phyloP scores from a whole-genome alignment of 345 rosid species.

The thale cress (Arabidopsis thaliana) region DNA sequence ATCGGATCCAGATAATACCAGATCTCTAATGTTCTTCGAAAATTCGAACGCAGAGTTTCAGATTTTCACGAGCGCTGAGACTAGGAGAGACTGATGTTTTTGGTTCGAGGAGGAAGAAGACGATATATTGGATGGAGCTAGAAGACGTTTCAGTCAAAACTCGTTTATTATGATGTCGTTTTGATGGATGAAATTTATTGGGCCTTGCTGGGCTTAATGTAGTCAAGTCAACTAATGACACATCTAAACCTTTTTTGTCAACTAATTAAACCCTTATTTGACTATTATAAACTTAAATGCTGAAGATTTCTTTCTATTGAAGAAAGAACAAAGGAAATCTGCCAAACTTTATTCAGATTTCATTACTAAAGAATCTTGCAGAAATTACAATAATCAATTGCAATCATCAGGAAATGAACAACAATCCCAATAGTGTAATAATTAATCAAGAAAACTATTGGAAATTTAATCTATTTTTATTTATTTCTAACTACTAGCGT shows the following conservation, averaged over 20 bases:
- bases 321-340: neutral
- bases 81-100: conserved; percentile 28
- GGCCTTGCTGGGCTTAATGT: conserved; percentile 25
- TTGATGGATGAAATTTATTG: neutral
- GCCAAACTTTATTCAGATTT: conserved; percentile 10
- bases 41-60: conserved; percentile 8
- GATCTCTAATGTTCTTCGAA: conserved; percentile 30
- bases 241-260: conserved; percentile 7
- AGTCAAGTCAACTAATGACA: conserved; percentile 1
- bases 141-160: conserved; percentile 41
- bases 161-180: conserved; percentile 20
- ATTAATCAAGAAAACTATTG: conserved; percentile 29
- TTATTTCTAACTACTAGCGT: neutral
- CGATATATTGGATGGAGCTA: conserved; percentile 29
- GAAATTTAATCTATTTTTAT: conserved; percentile 1
- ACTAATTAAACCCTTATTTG: conserved; percentile 17
- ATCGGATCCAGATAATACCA: conserved; percentile 27
- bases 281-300: neutral
- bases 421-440: conserved; percentile 10
- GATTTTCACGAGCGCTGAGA: conserved; percentile 21
- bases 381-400: conserved; percentile 33
- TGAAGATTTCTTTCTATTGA: neutral
- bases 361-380: conserved; percentile 18
- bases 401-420: conserved; percentile 14
- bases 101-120: conserved; percentile 21